phyloP scores from a whole-genome alignment of 768 basidiomycete genomes.

The Cyathus striatus region DNA sequence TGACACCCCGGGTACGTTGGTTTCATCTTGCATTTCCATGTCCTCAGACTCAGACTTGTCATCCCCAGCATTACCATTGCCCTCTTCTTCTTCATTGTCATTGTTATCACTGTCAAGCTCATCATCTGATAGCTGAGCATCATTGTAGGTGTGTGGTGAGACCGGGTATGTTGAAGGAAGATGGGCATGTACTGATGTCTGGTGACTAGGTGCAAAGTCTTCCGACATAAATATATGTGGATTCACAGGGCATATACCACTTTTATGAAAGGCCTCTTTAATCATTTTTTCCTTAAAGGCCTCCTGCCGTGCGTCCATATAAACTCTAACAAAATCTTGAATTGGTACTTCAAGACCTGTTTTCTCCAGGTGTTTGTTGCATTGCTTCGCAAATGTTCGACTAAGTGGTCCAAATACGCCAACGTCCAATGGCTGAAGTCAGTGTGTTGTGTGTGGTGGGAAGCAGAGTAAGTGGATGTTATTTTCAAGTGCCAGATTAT shows the following conservation, averaged over 20 bases:
- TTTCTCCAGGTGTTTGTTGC: constrained; percentile 2
- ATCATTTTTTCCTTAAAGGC: constrained; percentile 9
- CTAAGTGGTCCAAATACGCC: constrained; percentile 12
- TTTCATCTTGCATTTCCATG: too few relatives aligned
- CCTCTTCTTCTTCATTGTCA: too few relatives aligned
- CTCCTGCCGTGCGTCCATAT: constrained; percentile 7
- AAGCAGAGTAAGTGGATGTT: constrained; percentile 4
- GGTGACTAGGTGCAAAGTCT: constrained; percentile 13
- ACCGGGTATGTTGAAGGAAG: not conserved
- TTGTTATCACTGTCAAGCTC: not conserved
- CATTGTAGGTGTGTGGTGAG: not conserved
- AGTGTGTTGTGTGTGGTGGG: constrained; percentile 5
- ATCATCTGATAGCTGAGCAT: constrained; percentile 2
- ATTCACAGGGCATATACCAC: constrained; percentile 13
- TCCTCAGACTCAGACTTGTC: too few relatives aligned
- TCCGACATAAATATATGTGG: constrained; percentile 8
- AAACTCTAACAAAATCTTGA: constrained; percentile 13
- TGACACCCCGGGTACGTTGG: too few relatives aligned
- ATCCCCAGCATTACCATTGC: not conserved
- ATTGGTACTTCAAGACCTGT: constrained; percentile 12
- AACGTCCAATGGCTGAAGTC: constrained; percentile 4
- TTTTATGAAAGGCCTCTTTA: constrained; percentile 11
- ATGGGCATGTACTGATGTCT: constrained; percentile 1
- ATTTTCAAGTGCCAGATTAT: not conserved
- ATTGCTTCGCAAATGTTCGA: constrained; percentile 12